Base-by-base conservation (phyloP, 1,284 basidiomycete genomes). In the Sporisorium reilianum region DNA sequence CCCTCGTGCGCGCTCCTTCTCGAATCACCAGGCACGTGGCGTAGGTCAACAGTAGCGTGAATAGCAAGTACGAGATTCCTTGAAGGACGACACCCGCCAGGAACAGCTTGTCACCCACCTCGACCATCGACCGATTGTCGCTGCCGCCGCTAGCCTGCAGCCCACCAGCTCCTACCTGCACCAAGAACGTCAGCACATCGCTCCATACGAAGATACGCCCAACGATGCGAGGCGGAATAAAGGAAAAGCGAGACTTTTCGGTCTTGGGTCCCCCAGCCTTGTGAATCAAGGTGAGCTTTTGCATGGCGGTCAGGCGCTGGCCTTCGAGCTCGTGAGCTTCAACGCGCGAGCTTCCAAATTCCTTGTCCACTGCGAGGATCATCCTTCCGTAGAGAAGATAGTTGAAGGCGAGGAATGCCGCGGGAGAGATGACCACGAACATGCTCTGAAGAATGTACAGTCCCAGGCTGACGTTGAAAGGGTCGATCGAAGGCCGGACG, bases 121-220 rank as follows among this genome's bases (percentile, higher is more conserved):
- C 20, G 12, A 50, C 46, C 46, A 75, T 40, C 2, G 44, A 55
- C 5, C 49, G 73, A 23, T 77, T 55, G 11, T 34, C 48, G 23
- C n/a, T 25, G 23, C 51, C 55, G n/a, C 63, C 69, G 30, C 38
- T 49, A 14, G 77, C 60, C 55, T 79, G 77, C 20, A 77, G 12
- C 10, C 70, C 75, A 30, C 77, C 77, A 26, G 74, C 77, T 2
- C 50, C 61, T n/a, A 49, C 30, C 41, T 83, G 82, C 6, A 83
- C 44, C 11, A 80, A 6, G 54, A 84, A 83, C 2, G 80, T 80
- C 22, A 68, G 28, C 10, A 84, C 75, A 53, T 84, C 83, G 51
- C 57, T 61, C 59, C 73, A 76, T 7, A 83, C 74, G 44, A 84
- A 83, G 40, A 84, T 59, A 44, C 72, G 70, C 9, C 70, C 73